Evolutionary conservation across 495 filamentous ascomycete species (phyloP).

Genomic region (Hypoxylon fuscum): DNA sequence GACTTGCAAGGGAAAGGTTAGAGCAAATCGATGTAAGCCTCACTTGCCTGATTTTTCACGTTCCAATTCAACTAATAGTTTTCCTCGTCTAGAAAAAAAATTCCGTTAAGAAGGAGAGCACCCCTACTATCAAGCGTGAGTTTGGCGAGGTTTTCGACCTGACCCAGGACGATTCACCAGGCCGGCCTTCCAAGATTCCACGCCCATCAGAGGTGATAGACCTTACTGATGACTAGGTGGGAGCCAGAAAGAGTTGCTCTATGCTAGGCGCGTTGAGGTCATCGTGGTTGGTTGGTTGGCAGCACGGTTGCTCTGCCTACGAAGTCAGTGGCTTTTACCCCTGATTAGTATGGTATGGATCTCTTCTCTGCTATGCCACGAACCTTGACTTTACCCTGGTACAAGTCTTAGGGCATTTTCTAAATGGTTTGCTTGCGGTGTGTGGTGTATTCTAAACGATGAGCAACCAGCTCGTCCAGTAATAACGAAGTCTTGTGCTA

Average conservation of each 20-base stretch:
- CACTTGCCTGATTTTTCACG: neutral
- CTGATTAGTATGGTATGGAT: too few species aligned
- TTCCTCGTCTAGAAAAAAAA: slow-evolving; percentile 10
- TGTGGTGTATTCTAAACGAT: too few species aligned
- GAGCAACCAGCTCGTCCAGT: too few species aligned
- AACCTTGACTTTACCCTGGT: too few species aligned
- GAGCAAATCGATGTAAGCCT: slow-evolving; percentile 30
- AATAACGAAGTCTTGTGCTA: too few species aligned
- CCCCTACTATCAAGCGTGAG: slow-evolving; percentile 31
- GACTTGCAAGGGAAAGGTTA: slow-evolving; percentile 36
- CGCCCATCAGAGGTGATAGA: slow-evolving; percentile 16
- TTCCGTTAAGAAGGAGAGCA: slow-evolving; percentile 11
- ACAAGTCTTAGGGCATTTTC: too few species aligned
- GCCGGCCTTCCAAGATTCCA: slow-evolving; percentile 14
- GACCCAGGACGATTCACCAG: slow-evolving; percentile 1
- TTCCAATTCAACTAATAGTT: neutral
- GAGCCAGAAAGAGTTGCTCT: neutral
- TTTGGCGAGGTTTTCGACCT: slow-evolving; percentile 21
- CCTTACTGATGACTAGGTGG: slow-evolving; percentile 24
- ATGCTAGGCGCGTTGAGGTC: neutral
- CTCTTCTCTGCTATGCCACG: too few species aligned
- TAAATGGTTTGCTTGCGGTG: too few species aligned
- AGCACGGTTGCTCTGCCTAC: too few species aligned
- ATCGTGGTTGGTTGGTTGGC: too few species aligned
- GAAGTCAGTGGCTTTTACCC: too few species aligned